These are phyloP conservation scores for Atkinsonella texensis DNA, from an alignment of 2,329 filamentous ascomycete genomes.

Conservation along the genomic window DNA sequence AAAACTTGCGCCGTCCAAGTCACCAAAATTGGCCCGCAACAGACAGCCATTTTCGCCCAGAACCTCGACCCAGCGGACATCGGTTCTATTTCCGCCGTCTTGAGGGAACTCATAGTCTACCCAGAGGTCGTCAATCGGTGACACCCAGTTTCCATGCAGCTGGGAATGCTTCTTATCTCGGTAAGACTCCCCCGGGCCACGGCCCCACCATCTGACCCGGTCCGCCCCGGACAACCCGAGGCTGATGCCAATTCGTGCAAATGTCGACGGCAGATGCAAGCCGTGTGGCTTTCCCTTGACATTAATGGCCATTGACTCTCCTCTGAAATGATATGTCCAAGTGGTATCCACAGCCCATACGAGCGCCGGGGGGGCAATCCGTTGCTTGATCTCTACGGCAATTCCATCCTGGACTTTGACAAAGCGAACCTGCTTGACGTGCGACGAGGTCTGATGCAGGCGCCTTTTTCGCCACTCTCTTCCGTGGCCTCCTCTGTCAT, in stretches of 20 bases:
- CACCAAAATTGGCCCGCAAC: slow-evolving; percentile 32
- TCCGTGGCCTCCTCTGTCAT: slow-evolving; percentile 46
- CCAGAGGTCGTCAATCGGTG: slow-evolving; percentile 38
- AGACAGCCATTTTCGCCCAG: slow-evolving; percentile 20
- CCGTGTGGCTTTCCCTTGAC: slow-evolving; percentile 37
- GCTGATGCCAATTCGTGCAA: slow-evolving; percentile 52
- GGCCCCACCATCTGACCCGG: slow-evolving; percentile 50
- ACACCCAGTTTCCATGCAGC: slow-evolving; percentile 39
- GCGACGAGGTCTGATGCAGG: slow-evolving; percentile 32
- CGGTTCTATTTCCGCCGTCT: slow-evolving; percentile 52
- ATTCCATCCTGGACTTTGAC: slow-evolving; percentile 18
- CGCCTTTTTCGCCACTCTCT: slow-evolving; percentile 41
- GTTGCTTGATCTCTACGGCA: slow-evolving; percentile 34
- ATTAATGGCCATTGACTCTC: slow-evolving; percentile 35
- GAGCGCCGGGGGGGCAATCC: slow-evolving; percentile 50
- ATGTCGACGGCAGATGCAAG: slow-evolving; percentile 37
- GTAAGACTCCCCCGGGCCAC: slow-evolving; percentile 55
- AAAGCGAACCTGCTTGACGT: slow-evolving; percentile 26
- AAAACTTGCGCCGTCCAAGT: slow-evolving; percentile 41
- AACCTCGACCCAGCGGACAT: slow-evolving; percentile 48
- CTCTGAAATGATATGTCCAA: slow-evolving; percentile 43
- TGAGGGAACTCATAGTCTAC: slow-evolving; percentile 57
- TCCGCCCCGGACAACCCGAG: slow-evolving; percentile 28
- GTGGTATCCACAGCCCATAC: slow-evolving; percentile 44
- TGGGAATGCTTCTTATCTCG: slow-evolving; percentile 53